These are phyloP conservation scores for Puccinia hordei DNA, from an alignment of 1,284 basidiomycete species.

Conservation along the genomic window DNA sequence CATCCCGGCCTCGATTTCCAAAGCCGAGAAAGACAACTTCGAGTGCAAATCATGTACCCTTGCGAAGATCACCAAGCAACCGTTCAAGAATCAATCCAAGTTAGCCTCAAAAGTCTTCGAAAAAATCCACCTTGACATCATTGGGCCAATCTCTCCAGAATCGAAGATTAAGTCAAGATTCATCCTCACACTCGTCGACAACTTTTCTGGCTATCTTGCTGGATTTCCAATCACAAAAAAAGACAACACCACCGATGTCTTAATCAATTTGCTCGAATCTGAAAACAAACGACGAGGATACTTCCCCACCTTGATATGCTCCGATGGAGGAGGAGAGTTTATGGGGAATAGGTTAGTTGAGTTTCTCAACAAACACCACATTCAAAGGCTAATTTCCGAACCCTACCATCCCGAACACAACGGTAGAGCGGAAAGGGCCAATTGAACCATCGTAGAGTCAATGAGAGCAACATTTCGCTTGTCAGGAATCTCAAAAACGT, in stretches of 20 bases:
- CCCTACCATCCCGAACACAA: no score
- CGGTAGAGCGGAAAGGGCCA: not conserved
- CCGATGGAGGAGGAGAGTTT: no score
- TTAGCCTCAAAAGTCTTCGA: not conserved
- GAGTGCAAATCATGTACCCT: not conserved
- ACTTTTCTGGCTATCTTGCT: no score
- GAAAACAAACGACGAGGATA: no score
- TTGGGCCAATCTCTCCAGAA: no score
- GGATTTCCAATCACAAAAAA: not conserved
- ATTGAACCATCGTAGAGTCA: not conserved
- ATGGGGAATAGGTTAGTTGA: no score
- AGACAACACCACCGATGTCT: not conserved
- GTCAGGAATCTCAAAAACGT: not conserved
- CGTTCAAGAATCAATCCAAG: not conserved
- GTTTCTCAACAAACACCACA: no score
- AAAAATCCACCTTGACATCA: no score
- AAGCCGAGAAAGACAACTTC: not conserved
- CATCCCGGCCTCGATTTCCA: not conserved
- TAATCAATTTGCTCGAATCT: not conserved
- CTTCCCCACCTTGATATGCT: no score
- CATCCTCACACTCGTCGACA: no score
- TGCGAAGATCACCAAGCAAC: constrained; percentile 1
- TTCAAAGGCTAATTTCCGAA: no score
- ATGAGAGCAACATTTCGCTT: not conserved
- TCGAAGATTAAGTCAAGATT: no score